Evolutionary conservation across 2,329 filamentous ascomycete species (phyloP), one percentile per base, ranked within the genome.

Genomic region (Pseudogymnoascus sp.): DNA sequence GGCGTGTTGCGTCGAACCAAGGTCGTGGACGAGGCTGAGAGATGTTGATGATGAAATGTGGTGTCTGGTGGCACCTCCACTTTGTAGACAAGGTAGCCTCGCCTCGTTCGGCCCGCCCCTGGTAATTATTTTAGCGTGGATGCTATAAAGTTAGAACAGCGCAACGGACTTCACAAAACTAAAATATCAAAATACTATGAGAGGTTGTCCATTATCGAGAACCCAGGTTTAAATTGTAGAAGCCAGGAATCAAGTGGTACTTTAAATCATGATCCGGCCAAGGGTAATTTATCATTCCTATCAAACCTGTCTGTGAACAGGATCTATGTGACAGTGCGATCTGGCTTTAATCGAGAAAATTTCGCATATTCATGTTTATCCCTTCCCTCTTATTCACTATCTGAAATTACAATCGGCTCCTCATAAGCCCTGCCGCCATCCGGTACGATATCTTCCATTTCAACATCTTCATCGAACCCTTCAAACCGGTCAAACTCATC

Each of bases 31-130:
- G 28, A 61, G 39, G 60, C 60, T 61, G 39, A 61, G 28, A 30
- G 25, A 61, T 22, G 28, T 58, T 23, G 25, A 35, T 52, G 60
- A 58, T 25, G 39, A 61, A 55, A 38, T 55, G 39, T 61, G 49
- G 60, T 52, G 39, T 61, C 28, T 25, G 28, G 28, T 35, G 49
- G 23, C 14, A 52, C 8, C 42, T 30, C 45, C 45, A 55, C 49
- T 55, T 55, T 55, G 16, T 25, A 22, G 28, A 33, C 28, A 55
- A 33, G 49, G 28, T 55, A 55, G 49, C 49, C 49, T 55, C 49
- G 49, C 49, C 49, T 33, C 49, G 25, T n/a, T 22, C 49, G 49
- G 49, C 28, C 49, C 49, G 25, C n/a, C n/a, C 49, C 28, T 16
- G 5, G 8, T 19, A 42, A 55, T 33, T 30, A 49, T 55, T 55